phyloP scores from a whole-genome alignment of 768 basidiomycete genomes.

The Nidula microcarpa region DNA sequence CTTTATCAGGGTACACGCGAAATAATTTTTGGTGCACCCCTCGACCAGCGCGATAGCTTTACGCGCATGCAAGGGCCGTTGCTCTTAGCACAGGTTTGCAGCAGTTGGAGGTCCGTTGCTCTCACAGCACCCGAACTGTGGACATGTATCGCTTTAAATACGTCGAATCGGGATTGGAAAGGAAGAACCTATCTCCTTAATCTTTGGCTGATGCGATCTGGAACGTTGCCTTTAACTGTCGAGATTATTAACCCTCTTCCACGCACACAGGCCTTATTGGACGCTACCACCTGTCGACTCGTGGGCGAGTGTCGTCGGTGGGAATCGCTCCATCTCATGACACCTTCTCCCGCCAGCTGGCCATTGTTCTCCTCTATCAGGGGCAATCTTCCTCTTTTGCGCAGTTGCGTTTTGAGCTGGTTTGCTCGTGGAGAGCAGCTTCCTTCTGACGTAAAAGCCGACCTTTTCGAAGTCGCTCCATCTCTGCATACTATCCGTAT shows the following conservation, averaged over 20 bases:
- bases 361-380: background rate
- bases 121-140: background rate
- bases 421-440: background rate
- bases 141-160: background rate
- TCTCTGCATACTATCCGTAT: background rate
- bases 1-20: background rate
- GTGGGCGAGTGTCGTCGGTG: background rate
- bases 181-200: background rate
- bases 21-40: background rate
- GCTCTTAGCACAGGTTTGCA: background rate
- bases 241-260: background rate
- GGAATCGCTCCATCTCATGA: background rate
- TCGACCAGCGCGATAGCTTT: background rate
- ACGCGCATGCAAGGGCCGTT: background rate
- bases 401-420: background rate
- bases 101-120: background rate
- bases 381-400: background rate
- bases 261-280: no score
- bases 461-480: background rate
- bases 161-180: background rate
- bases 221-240: background rate
- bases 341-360: background rate
- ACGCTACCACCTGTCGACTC: background rate
- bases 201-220: background rate
- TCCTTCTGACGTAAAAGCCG: background rate